Base-by-base conservation (phyloP, 2,329 filamentous ascomycete species). In the Fusarium stilboides region DNA sequence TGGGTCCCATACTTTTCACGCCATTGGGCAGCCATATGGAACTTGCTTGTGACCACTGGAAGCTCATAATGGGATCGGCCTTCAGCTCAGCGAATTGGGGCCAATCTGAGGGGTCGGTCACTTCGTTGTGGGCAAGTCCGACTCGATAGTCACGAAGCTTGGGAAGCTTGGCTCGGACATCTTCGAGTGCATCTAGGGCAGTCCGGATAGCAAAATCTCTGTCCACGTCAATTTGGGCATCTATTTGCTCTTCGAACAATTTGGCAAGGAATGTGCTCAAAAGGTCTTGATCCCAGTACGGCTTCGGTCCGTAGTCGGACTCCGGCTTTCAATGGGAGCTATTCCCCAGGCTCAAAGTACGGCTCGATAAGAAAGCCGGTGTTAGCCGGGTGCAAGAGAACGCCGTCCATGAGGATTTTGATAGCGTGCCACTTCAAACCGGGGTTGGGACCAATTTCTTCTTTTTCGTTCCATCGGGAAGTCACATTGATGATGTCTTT, bases 1-100 rank as follows among this genome's bases (percentile, higher is more conserved):
- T 52, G 6, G 51, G 37, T 5, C 62, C 71, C 33, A 74, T 57
- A 6, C 50, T 62, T 22, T 64, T 61, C 4, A 73, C 50, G 1
- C 68, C 69, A 39, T 68, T 58, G 1, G 69, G 52, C 0, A 49
- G 60, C 54, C 64, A 73, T 0, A 58, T 45, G 1, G 70, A 67
- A 22, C 65, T 68, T 3, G 62, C 59, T 33, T 73, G 71, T 3
- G 72, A 49, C 69, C 64, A 74, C 8, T 74, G 70, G 17, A 61
- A 70, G 17, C 57, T 65, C 47, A 72, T 59, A 22, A 73, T 67
- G 2, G 62, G 64, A 28, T 73, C 69, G 7, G 69, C 69, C 4
- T 58, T 60, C 12, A 73, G 64, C 33, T 70, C 36, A 6, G 59
- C 52, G 26, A 72, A 73, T 3, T 69, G 64, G 15, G 66, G 57